Evolutionary conservation across 345 rosid species (phyloP).

Genomic region (Abelmoschus esculentus): DNA sequence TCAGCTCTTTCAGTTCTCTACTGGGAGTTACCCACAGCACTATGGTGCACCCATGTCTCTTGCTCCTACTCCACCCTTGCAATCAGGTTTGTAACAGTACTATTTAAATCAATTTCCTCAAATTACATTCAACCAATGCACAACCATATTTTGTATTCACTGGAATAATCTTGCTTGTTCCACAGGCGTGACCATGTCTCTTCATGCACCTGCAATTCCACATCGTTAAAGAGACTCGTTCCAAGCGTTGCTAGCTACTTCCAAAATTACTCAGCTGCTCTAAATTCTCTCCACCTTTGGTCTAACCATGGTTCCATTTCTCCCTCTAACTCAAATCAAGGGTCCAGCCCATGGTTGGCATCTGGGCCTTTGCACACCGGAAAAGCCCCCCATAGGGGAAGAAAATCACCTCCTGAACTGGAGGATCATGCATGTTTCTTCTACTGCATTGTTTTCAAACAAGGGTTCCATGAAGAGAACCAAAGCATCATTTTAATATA

Average conservation of each 20-base stretch:
- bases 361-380: conserved; percentile 39
- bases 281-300: conserved; percentile 47
- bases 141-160: not conserved
- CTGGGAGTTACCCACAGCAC: conserved; percentile 70
- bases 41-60: conserved; percentile 75
- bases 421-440: conserved; percentile 27
- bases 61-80: conserved; percentile 71
- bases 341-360: conserved; percentile 33
- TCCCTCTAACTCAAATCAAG: conserved; percentile 28
- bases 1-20: conserved; percentile 63
- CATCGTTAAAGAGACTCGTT: conserved; percentile 46
- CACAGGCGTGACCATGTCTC: conserved; percentile 86
- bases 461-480: conserved; percentile 46
- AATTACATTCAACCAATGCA: not conserved
- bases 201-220: conserved; percentile 57
- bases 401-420: conserved; percentile 28
- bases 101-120: not conserved
- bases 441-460: conserved; percentile 29
- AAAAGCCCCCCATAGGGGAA: conserved; percentile 53
- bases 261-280: conserved; percentile 17
- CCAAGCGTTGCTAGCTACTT: conserved; percentile 16
- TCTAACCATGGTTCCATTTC: conserved; percentile 83
- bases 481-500: conserved; percentile 23
- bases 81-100: conserved; percentile 44
- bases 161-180: conserved; percentile 61